phyloP scores from a whole-genome alignment of 129 eudicot genomes.

The Pseudognaphalium luteoalbum region DNA sequence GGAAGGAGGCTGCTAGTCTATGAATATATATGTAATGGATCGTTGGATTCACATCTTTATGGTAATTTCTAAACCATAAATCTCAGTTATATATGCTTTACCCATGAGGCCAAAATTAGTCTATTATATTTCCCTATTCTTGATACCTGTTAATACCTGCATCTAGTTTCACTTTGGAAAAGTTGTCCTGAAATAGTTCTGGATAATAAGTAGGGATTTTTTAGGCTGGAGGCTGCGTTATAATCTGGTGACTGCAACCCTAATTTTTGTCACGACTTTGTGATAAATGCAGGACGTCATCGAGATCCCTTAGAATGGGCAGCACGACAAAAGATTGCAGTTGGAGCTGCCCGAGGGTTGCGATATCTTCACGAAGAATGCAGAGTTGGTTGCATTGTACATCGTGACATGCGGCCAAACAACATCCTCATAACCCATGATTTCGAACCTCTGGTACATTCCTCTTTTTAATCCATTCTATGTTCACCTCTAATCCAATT shows the following conservation, averaged over 20 bases:
- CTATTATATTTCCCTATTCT: not conserved
- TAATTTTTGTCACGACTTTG: not conserved
- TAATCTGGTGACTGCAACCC: not conserved
- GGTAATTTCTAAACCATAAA: conserved; percentile 45
- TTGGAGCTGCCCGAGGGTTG: conserved; percentile 96
- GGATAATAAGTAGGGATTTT: not conserved
- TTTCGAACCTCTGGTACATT: conserved; percentile 89
- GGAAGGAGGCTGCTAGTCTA: conserved; percentile 85
- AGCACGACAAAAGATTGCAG: conserved; percentile 92
- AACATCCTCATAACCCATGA: conserved; percentile 97
- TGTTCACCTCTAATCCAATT: not conserved
- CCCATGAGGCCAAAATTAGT: not conserved
- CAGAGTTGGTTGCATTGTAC: conserved; percentile 98
- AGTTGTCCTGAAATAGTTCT: not conserved
- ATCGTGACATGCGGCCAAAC: conserved; percentile 98
- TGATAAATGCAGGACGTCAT: conserved; percentile 51
- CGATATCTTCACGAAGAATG: conserved; percentile 98
- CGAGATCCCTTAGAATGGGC: conserved; percentile 74
- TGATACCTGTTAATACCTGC: not conserved
- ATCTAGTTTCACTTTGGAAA: not conserved
- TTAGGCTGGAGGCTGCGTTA: not conserved
- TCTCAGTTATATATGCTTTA: not conserved
- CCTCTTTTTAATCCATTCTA: not conserved
- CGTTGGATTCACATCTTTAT: conserved; percentile 89
- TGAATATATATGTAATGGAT: conserved; percentile 90